Base-by-base conservation (phyloP, 2,329 filamentous ascomycete genomes). In the Chaetomium sp. region DNA sequence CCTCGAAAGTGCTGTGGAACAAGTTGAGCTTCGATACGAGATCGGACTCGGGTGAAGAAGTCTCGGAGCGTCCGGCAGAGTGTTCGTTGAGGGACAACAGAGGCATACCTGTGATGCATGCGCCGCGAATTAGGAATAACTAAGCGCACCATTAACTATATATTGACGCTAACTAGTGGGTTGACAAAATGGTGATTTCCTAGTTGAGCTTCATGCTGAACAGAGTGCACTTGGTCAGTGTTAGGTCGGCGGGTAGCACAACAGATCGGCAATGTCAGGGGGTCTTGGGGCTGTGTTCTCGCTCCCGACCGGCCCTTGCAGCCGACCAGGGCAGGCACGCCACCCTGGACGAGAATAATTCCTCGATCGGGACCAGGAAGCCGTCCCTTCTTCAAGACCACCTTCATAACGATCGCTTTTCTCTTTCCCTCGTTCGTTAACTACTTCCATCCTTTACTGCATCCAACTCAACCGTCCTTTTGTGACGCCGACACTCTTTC, bases 401-500 rank as follows among this genome's bases (percentile, higher is more conserved):
- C 45, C 23, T 4, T n/a, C 50, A 50, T 23, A 31, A 16, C n/a
- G 45, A 62, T 45, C 47, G 21, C 35, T 42, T 64, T 54, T 31
- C 33, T 38, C 55, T 29, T 29, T 53, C 45, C 25, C 45, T 65
- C 45, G 42, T 38, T 51, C 56, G 13, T 45, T 42, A 42, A 33
- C 12, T 33, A 19, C 42, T 49, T 54, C 47, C 31, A n/a, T 45
- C 58, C n/a, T n/a, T n/a, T n/a, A n/a, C n/a, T 62, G 49, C 60
- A 57, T 61, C 65, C 63, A 63, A 67, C 65, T 65, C 63, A 63
- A 67, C 65, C 65, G 65, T 67, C 65, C 62, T 62, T 29, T 51
- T 62, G 65, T 33, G 67, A 66, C 67, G 63, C 49, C 55, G 58
- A 67, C 67, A 59, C 31, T 69, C 67, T 38, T 67, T 69, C 51